Conservation (phyloP, 1,139 yeast species). For the Starmera stellimalicola region DNA sequence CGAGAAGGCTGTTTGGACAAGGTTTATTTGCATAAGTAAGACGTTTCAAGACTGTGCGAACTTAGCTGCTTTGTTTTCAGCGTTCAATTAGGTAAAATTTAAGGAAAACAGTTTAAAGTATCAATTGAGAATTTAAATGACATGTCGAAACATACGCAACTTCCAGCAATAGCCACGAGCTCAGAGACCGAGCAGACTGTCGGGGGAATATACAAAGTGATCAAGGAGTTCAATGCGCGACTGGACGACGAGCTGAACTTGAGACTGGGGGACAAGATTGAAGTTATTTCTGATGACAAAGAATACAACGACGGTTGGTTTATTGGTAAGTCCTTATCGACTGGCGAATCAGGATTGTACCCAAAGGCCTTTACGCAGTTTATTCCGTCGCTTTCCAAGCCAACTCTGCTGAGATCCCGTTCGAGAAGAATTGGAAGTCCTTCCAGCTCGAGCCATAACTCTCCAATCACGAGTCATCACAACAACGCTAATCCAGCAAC, state of each 20-base stretch:
- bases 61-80: too few relatives aligned
- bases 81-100: too few relatives aligned
- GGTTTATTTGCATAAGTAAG: too few relatives aligned
- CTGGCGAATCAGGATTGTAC: slow-evolving; percentile 73
- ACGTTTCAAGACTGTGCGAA: too few relatives aligned
- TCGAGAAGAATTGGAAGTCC: slow-evolving; percentile 39
- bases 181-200: slow-evolving; percentile 2
- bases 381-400: slow-evolving; percentile 22
- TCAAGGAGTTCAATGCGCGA: slow-evolving; percentile 80
- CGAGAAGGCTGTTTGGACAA: too few relatives aligned
- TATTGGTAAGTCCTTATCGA: slow-evolving; percentile 68
- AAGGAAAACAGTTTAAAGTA: slow-evolving; percentile 5
- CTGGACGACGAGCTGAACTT: slow-evolving; percentile 83
- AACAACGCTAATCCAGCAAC: slow-evolving; percentile 9
- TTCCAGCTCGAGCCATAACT: slow-evolving; percentile 4
- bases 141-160: slow-evolving; percentile 2
- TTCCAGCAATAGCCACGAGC: slow-evolving; percentile 10
- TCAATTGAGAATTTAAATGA: neutral
- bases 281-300: slow-evolving; percentile 83
- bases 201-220: slow-evolving; percentile 38
- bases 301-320: slow-evolving; percentile 99
- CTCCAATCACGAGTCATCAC: slow-evolving; percentile 10
- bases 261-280: slow-evolving; percentile 75
- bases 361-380: slow-evolving; percentile 77
- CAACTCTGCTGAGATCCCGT: slow-evolving; percentile 42